Base-by-base conservation (phyloP, 805 yeast genomes). In the Suhomyces canberraensis region DNA sequence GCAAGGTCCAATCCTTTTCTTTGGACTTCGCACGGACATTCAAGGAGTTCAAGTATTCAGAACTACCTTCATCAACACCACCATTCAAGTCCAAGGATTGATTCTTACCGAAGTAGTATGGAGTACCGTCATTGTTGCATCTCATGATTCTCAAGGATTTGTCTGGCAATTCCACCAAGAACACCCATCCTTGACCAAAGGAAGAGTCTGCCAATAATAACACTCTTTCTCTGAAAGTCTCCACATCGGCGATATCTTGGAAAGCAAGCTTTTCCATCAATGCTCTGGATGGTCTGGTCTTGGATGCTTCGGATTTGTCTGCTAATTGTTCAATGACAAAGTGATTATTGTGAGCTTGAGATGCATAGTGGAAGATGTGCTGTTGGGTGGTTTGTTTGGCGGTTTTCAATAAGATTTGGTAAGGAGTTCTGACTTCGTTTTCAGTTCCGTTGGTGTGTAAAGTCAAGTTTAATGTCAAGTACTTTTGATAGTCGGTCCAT, bases 281-380 rank as follows among this genome's bases (percentile, higher is more conserved):
- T 18, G 54, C 51, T 44, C 71, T 56, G 11, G 64, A 57, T 9
- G 74, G 73, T 44, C 52, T 47, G 11, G 72, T 62, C 21, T 49
- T 38, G 24, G 46, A 33, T 4, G 72, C 71, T 28, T 48, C 54
- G 3, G 51, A 37, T 39, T 54, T 52, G 46, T 60, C 57, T 9
- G 62, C 47, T 31, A 81, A 64, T 52, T 84, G 84, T 58, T 83
- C 78, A 53, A 89, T 80, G 51, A 84, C 88, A 34, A 93, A 72
- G 63, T 91, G 98, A 66, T 93, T 93, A 64, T 89, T 90, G 66
- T 85, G 91, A 2, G 89, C 81, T 57, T 85, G 95, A 4, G 96
- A 85, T 3, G 98, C 97, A 53, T 74, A 78, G 63, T 90, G 93
- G 71, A 82, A 90, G n/a, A 77, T 61, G 37, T 77, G 76, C 22